A percentile compares a stretch with the other conserved stretches of the same genome.
Conservation (phyloP, 2,329 filamentous ascomycete genomes). For the Zymoseptoria crescenta region DNA sequence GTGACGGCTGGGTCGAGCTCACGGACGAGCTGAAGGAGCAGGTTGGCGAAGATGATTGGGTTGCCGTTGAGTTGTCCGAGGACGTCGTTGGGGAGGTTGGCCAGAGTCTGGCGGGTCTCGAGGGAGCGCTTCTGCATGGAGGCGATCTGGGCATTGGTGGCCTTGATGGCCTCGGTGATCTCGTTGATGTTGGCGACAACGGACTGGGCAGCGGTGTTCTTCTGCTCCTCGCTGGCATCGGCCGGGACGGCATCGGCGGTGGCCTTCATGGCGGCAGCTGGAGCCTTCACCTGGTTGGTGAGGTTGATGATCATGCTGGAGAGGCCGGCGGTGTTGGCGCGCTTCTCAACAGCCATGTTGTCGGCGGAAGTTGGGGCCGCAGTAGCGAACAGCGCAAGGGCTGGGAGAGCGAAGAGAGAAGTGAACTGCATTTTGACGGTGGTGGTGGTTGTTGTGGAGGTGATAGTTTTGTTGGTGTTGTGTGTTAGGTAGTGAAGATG, state of each 20-base stretch:
- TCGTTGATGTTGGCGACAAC: constrained; percentile 8
- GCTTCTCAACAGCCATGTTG: background rate
- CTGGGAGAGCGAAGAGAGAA: constrained; percentile 13
- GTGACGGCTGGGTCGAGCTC: constrained; percentile 9
- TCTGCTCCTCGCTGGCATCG: constrained; percentile 3
- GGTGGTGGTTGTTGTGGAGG: background rate
- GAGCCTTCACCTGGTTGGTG: background rate
- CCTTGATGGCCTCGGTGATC: constrained; percentile 11
- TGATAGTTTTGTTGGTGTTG: constrained; percentile 1
- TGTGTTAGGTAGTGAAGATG: background rate
- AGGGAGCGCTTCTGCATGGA: constrained; percentile 1
- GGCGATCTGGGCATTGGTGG: constrained; percentile 8
- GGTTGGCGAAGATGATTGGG: constrained; percentile 6
- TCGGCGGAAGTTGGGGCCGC: constrained; percentile 6
- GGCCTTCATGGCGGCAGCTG: background rate
- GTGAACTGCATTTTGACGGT: constrained; percentile 16
- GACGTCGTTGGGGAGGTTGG: constrained; percentile 2
- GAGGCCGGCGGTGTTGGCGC: background rate
- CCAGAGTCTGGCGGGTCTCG: background rate
- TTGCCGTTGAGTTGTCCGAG: constrained; percentile 8
- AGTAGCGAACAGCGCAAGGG: constrained; percentile 3
- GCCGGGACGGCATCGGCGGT: background rate
- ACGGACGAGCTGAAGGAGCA: constrained; percentile 2
- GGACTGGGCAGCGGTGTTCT: constrained; percentile 2
- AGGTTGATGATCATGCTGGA: background rate